Conservation (phyloP, 345 rosid species). For the Kernera saxatilis region DNA sequence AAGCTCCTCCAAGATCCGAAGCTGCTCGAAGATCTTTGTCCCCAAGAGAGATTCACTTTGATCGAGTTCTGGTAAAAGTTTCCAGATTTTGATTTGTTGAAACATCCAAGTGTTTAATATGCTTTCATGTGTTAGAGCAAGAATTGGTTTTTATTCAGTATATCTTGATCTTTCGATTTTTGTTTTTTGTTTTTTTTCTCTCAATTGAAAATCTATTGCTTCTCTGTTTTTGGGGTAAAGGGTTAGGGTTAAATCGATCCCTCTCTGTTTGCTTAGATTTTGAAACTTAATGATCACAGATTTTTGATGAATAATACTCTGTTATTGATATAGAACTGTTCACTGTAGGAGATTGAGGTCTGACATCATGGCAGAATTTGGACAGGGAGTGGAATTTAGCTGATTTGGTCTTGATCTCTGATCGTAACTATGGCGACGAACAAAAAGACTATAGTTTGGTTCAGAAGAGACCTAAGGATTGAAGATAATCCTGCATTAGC, state of each 20-base stretch:
- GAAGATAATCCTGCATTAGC: constrained; percentile 99
- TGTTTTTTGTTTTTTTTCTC: not conserved
- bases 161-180: not conserved
- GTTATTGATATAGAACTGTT: not conserved
- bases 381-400: not conserved
- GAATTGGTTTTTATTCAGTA: not conserved
- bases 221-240: not conserved
- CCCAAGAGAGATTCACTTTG: not conserved
- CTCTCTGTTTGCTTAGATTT: not conserved
- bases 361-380: not conserved
- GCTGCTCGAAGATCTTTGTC: constrained; percentile 6
- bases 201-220: not conserved
- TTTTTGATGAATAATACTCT: not conserved
- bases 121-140: not conserved
- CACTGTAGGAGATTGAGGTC: not conserved
- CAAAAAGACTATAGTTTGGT: constrained; percentile 80
- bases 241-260: not conserved
- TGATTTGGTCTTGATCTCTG: not conserved
- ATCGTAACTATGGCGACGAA: constrained; percentile 32
- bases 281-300: not conserved
- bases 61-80: constrained; percentile 1
- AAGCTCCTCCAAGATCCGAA: too few species aligned
- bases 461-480: constrained; percentile 90
- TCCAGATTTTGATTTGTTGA: not conserved
- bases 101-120: not conserved